phyloP scores from a whole-genome alignment of 257 asterid species.

The Solanum medicagineum region DNA sequence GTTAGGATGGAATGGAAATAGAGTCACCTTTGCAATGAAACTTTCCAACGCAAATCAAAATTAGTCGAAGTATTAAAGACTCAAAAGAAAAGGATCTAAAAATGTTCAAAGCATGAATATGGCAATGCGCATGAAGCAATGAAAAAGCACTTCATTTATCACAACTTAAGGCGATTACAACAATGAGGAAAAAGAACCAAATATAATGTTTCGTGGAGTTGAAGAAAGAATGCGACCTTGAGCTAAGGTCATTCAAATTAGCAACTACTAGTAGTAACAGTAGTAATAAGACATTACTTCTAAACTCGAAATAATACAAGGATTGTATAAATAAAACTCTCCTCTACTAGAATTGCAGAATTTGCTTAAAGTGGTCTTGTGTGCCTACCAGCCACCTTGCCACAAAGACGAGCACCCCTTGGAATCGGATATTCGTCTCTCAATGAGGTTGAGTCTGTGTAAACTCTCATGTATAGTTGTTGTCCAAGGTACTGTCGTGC shows the following conservation, averaged over 20 bases:
- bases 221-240: slow-evolving; percentile 46
- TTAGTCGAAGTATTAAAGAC: not conserved
- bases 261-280: not conserved
- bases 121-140: not conserved
- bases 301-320: not conserved
- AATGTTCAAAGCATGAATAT: not conserved
- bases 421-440: slow-evolving; percentile 74
- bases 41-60: not conserved
- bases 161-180: not conserved
- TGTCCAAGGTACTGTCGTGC: slow-evolving; percentile 64
- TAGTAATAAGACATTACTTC: not conserved
- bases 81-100: not conserved
- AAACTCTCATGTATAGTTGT: slow-evolving; percentile 52
- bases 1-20: not conserved
- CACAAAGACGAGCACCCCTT: slow-evolving; percentile 58
- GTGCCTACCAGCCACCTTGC: slow-evolving; percentile 45
- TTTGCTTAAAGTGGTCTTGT: slow-evolving; percentile 43
- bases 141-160: not conserved
- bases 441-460: slow-evolving; percentile 46
- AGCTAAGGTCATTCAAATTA: slow-evolving; percentile 40
- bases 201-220: slow-evolving; percentile 1
- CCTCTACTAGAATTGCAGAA: not conserved
- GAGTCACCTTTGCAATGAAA: not conserved
- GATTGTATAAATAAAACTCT: not conserved
- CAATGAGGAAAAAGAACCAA: not conserved